Percentiles rank a stretch among this genome's conserved stretches.
Evolutionary conservation across 441 rosid genomes (phyloP).

Genomic region (Erodium trifolium): DNA sequence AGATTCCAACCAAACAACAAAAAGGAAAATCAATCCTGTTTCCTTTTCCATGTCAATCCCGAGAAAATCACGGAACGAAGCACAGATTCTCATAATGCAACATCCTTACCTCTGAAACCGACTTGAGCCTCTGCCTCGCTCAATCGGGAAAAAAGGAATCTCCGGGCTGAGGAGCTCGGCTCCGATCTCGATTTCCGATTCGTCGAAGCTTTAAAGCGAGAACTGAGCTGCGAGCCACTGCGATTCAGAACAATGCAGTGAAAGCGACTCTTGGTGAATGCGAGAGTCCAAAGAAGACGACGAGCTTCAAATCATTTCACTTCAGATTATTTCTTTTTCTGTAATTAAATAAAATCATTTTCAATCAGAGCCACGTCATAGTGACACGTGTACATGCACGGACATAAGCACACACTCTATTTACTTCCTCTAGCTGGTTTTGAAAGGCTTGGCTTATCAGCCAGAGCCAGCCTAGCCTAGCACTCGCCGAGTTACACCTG

Average conservation of each 20-base stretch:
- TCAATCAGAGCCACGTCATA: background rate
- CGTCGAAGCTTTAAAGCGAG: background rate
- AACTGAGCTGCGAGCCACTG: background rate
- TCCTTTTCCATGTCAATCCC: slow-evolving; percentile 7
- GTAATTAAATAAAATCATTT: background rate
- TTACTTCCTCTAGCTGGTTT: background rate
- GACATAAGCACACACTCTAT: background rate
- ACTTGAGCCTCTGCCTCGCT: background rate
- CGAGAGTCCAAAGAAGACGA: background rate
- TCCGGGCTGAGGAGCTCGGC: background rate
- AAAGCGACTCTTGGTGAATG: background rate
- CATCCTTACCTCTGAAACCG: slow-evolving; percentile 3
- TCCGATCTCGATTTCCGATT: background rate
- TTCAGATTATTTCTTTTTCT: too few relatives aligned
- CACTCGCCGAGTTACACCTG: background rate
- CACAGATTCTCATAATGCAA: slow-evolving; percentile 7
- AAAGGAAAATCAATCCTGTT: background rate
- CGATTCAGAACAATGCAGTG: background rate
- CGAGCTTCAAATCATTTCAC: background rate
- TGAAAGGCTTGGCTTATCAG: background rate
- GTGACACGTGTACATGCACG: background rate
- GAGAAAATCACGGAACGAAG: background rate
- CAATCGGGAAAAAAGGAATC: slow-evolving; percentile 11
- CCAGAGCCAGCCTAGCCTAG: background rate
- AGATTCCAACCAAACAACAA: background rate